Evolutionary conservation across 1,284 basidiomycete species (phyloP).

Genomic region (Termitomyces sp.): DNA sequence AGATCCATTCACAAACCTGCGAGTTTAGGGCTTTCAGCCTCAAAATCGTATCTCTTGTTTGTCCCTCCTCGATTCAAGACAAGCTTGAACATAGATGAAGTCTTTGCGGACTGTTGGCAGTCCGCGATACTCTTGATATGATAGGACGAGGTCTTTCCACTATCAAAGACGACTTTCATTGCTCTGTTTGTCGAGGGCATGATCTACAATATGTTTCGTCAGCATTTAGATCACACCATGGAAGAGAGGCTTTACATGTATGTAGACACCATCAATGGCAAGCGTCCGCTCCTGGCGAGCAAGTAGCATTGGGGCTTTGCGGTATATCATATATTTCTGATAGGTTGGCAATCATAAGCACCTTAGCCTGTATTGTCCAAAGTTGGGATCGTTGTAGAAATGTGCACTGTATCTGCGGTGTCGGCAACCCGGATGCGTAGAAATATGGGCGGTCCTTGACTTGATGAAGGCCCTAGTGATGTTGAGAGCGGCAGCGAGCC

Average conservation of each 20-base stretch:
- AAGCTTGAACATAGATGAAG: slow-evolving; percentile 79
- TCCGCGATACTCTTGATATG: slow-evolving; percentile 85
- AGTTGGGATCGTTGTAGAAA: slow-evolving; percentile 75
- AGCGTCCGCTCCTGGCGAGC: slow-evolving; percentile 88
- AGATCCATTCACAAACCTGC: slow-evolving; percentile 54
- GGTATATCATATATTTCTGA: slow-evolving; percentile 90
- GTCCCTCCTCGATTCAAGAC: slow-evolving; percentile 43
- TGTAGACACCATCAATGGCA: slow-evolving; percentile 93
- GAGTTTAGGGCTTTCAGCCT: slow-evolving; percentile 81
- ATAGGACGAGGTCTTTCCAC: slow-evolving; percentile 85
- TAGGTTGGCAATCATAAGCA: neutral
- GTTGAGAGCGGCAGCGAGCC: slow-evolving; percentile 53
- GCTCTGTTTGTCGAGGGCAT: slow-evolving; percentile 83
- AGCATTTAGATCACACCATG: neutral
- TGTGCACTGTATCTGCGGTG: slow-evolving; percentile 73
- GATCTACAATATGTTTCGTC: slow-evolving; percentile 54
- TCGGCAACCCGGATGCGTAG: slow-evolving; percentile 76
- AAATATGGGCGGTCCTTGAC: slow-evolving; percentile 74
- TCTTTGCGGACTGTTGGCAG: slow-evolving; percentile 81
- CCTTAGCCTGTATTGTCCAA: neutral
- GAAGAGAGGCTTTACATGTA: slow-evolving; percentile 61
- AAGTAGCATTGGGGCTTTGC: slow-evolving; percentile 90
- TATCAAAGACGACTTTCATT: slow-evolving; percentile 76
- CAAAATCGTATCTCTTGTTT: slow-evolving; percentile 95
- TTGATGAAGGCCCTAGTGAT: slow-evolving; percentile 61